A percentile compares a stretch with the other conserved stretches of the same genome.
phyloP scores from a whole-genome alignment of 1,284 basidiomycete species.

The Cutaneotrichosporon cutaneum region DNA sequence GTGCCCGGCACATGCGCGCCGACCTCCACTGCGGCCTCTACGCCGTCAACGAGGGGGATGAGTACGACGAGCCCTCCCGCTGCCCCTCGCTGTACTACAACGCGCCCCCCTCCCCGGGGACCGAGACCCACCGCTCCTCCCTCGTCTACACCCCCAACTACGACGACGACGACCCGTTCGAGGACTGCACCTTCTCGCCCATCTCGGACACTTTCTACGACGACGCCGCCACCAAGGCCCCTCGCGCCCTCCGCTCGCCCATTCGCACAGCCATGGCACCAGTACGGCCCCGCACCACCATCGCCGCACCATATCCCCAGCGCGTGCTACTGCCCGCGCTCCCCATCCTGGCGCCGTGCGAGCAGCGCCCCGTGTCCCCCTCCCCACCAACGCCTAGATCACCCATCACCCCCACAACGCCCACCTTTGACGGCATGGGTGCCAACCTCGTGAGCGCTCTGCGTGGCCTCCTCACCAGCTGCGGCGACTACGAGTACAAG shows the following conservation, averaged over 20 bases:
- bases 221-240: background rate
- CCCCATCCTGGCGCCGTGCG: constrained; percentile 24
- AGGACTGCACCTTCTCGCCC: constrained; percentile 2
- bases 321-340: constrained; percentile 28
- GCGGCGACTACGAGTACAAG: constrained; percentile 22
- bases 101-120: constrained; percentile 8
- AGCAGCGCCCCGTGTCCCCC: constrained; percentile 16
- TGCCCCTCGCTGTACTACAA: constrained; percentile 12
- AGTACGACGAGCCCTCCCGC: constrained; percentile 7
- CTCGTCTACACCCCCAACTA: constrained; percentile 15
- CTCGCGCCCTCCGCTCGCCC: constrained; percentile 1
- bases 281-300: constrained; percentile 15
- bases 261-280: constrained; percentile 12
- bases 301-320: constrained; percentile 11
- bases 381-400: constrained; percentile 8
- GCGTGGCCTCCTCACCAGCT: constrained; percentile 23
- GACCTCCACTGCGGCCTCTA: constrained; percentile 39
- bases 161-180: constrained; percentile 5
- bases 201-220: background rate
- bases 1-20: constrained; percentile 34
- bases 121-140: constrained; percentile 14
- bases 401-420: constrained; percentile 20
- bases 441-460: constrained; percentile 25
- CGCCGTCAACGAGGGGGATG: constrained; percentile 38
- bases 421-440: constrained; percentile 3